phyloP scores from a whole-genome alignment of 352 stramenopile genomes.

The Globisporangium lucens region DNA sequence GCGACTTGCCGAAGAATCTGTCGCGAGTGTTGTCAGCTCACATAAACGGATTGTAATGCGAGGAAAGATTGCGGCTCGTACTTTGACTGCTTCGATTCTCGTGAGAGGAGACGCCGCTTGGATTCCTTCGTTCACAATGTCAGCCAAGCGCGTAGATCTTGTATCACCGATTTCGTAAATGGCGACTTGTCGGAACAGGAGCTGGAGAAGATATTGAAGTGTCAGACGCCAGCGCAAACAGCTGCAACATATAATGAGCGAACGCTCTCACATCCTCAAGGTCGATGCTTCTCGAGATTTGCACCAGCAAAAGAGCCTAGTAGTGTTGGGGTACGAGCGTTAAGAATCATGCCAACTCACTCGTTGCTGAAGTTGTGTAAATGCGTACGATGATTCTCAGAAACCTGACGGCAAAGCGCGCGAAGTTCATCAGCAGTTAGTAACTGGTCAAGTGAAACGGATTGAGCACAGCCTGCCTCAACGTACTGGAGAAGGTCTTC shows the following conservation, averaged over 20 bases:
- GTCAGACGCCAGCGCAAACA: not conserved
- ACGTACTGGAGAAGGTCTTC: not conserved
- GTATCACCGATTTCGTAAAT: not conserved
- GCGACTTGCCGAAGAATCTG: not conserved
- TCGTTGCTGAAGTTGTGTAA: not conserved
- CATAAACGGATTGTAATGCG: not conserved
- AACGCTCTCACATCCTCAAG: not conserved
- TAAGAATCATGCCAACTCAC: not conserved
- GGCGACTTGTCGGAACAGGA: not conserved
- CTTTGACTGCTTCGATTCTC: not conserved
- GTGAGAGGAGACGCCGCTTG: not conserved
- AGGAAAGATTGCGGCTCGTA: not conserved
- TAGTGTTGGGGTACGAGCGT: not conserved
- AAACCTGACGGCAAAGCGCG: not conserved
- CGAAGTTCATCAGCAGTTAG: not conserved
- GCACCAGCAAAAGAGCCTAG: not conserved
- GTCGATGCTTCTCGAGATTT: not conserved
- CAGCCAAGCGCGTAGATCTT: not conserved
- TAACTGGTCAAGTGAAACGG: not conserved
- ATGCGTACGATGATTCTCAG: not conserved
- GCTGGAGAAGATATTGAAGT: not conserved
- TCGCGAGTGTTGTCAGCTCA: not conserved
- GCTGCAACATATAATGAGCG: not conserved
- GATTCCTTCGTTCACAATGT: not conserved
- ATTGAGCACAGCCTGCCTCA: not conserved